These are phyloP conservation scores for Talaromyces proteolyticus DNA, from an alignment of 495 filamentous ascomycete species.

Conservation along the genomic window DNA sequence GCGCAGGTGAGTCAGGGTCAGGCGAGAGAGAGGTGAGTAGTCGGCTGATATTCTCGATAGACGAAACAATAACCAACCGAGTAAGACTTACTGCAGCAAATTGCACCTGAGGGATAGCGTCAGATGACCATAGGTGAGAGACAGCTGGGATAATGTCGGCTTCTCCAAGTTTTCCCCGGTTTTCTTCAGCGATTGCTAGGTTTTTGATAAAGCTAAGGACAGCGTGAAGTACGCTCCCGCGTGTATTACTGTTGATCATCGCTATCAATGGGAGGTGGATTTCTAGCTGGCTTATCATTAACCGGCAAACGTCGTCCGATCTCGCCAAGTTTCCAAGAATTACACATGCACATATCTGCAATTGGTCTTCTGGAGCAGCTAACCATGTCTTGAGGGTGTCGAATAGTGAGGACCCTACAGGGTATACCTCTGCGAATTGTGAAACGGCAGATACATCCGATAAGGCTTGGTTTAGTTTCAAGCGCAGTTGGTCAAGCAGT, in stretches of 20 bases:
- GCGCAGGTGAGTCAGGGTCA: slow-evolving; percentile 29
- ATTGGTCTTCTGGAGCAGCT: slow-evolving; percentile 39
- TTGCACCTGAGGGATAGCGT: slow-evolving; percentile 60
- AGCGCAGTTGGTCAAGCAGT: slow-evolving; percentile 46
- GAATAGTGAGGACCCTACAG: slow-evolving; percentile 41
- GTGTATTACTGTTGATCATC: slow-evolving; percentile 40
- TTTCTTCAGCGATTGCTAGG: slow-evolving; percentile 60
- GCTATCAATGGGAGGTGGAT: slow-evolving; percentile 51
- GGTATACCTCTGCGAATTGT: slow-evolving; percentile 45
- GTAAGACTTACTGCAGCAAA: slow-evolving; percentile 62
- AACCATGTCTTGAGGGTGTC: slow-evolving; percentile 53
- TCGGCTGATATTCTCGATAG: slow-evolving; percentile 47
- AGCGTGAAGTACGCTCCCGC: slow-evolving; percentile 56
- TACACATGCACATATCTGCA: slow-evolving; percentile 70
- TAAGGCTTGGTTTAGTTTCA: slow-evolving; percentile 49
- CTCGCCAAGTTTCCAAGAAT: slow-evolving; percentile 74
- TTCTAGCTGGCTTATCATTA: slow-evolving; percentile 46
- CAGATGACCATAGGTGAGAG: slow-evolving; percentile 54
- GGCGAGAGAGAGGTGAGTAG: slow-evolving; percentile 35
- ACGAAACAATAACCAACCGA: slow-evolving; percentile 58
- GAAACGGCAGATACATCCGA: slow-evolving; percentile 59
- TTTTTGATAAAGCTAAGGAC: slow-evolving; percentile 75
- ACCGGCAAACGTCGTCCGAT: slow-evolving; percentile 55
- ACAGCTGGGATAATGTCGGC: slow-evolving; percentile 47
- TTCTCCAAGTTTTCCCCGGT: slow-evolving; percentile 53